Conservation (phyloP, 2,329 filamentous ascomycete species). For the Ophiostoma sp. region DNA sequence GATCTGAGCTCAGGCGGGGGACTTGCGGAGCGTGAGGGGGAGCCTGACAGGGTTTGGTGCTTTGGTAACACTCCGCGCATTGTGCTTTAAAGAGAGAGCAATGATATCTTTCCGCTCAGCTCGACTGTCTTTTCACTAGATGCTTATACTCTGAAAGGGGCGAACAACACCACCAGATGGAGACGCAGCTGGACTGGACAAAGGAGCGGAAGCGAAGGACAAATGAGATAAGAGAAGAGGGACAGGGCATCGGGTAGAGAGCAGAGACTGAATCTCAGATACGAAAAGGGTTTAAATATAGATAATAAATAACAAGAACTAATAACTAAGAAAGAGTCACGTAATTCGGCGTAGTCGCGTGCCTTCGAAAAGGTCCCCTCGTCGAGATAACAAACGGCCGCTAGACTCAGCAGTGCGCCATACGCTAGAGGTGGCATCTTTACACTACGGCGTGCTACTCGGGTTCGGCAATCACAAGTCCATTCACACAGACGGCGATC, state of each 20-base stretch:
- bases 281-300: neutral
- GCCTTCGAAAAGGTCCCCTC: neutral
- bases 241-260: too few species aligned
- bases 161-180: neutral
- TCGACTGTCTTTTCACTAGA: neutral
- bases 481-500: too few species aligned
- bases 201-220: conserved; percentile 1
- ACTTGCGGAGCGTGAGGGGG: neutral
- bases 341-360: neutral
- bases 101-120: neutral
- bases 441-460: neutral
- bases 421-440: conserved; percentile 7
- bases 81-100: neutral
- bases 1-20: neutral
- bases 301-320: too few species aligned
- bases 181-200: neutral
- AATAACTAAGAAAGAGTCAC: neutral
- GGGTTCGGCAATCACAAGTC: too few species aligned
- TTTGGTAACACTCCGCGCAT: neutral
- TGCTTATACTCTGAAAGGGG: neutral
- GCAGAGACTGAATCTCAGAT: neutral
- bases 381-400: conserved; percentile 1
- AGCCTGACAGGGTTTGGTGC: neutral
- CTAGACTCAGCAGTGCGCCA: neutral
- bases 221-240: neutral